phyloP scores from a whole-genome alignment of 352 stramenopile genomes.

The Phytophthora multivora region DNA sequence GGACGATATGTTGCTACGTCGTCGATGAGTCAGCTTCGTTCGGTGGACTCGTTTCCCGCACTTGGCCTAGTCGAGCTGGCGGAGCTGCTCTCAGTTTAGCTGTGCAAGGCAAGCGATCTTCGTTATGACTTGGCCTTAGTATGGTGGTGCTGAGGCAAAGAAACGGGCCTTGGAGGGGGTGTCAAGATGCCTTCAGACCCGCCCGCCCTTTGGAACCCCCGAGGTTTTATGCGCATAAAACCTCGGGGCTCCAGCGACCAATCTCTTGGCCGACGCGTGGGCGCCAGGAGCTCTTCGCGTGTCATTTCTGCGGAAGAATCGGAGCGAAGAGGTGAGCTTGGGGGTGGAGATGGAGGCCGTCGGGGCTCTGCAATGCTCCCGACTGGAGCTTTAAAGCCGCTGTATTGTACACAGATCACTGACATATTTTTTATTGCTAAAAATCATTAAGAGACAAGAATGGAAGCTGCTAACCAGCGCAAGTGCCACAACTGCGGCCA shows the following conservation, averaged over 20 bases:
- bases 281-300: slow-evolving; percentile 20
- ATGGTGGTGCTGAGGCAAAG: slow-evolving; percentile 9
- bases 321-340: slow-evolving; percentile 35
- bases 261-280: slow-evolving; percentile 32
- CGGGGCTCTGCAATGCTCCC: too few relatives aligned
- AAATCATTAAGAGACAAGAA: slow-evolving; percentile 26
- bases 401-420: slow-evolving; percentile 3
- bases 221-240: slow-evolving; percentile 43
- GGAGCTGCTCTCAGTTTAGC: not conserved
- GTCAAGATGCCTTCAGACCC: slow-evolving; percentile 25
- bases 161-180: slow-evolving; percentile 9
- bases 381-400: too few relatives aligned
- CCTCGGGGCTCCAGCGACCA: slow-evolving; percentile 34
- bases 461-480: slow-evolving; percentile 53
- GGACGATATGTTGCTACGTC: not conserved
- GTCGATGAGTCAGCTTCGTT: not conserved
- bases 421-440: slow-evolving; percentile 22
- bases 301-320: slow-evolving; percentile 56
- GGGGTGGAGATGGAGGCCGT: not conserved
- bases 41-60: slow-evolving; percentile 12
- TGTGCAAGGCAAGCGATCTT: slow-evolving; percentile 5
- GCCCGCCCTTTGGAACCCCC: not conserved
- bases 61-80: slow-evolving; percentile 16
- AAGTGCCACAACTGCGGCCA: slow-evolving; percentile 88
- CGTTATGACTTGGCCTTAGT: slow-evolving; percentile 11